Percentiles rank a stretch among this genome's conserved stretches.
phyloP scores from a whole-genome alignment of 306 rosid genomes.

The Cicer cuneatum region DNA sequence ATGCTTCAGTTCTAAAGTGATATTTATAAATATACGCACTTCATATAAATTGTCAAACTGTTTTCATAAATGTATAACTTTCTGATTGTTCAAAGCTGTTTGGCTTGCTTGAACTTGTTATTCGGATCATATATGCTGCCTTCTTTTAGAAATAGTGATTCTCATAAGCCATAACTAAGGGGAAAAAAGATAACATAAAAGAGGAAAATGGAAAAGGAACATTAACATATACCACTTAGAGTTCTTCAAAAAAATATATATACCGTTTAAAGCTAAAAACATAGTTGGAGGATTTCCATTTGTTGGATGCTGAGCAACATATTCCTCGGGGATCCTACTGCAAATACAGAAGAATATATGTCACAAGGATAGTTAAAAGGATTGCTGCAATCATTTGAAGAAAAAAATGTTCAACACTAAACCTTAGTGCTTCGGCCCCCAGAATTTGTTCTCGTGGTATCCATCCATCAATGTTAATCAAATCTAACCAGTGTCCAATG shows the following conservation, averaged over 20 bases:
- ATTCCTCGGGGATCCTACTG: constrained; percentile 90
- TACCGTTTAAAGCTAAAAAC: constrained; percentile 78
- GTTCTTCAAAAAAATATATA: too few species aligned
- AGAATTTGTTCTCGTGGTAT: constrained; percentile 99
- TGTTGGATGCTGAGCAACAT: constrained; percentile 83
- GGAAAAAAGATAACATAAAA: background rate
- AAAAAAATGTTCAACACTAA: constrained; percentile 44
- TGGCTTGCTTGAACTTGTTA: constrained; percentile 36
- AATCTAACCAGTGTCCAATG: constrained; percentile 94
- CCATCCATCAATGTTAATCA: constrained; percentile 96
- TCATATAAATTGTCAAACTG: constrained; percentile 16
- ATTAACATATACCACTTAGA: background rate
- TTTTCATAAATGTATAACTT: background rate
- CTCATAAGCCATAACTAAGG: constrained; percentile 5
- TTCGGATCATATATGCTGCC: constrained; percentile 6
- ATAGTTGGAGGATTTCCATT: constrained; percentile 97
- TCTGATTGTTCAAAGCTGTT: background rate
- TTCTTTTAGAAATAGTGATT: constrained; percentile 1
- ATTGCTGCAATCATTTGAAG: constrained; percentile 34
- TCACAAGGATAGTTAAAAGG: constrained; percentile 36
- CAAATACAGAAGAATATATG: constrained; percentile 47
- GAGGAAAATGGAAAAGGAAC: constrained; percentile 21
- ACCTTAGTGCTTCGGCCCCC: constrained; percentile 95
- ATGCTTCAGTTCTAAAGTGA: constrained; percentile 16
- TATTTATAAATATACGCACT: background rate